Evolutionary conservation across 768 basidiomycete genomes (phyloP), one percentile per base, ranked within the genome.

Genomic region (Auricularia cornea): DNA sequence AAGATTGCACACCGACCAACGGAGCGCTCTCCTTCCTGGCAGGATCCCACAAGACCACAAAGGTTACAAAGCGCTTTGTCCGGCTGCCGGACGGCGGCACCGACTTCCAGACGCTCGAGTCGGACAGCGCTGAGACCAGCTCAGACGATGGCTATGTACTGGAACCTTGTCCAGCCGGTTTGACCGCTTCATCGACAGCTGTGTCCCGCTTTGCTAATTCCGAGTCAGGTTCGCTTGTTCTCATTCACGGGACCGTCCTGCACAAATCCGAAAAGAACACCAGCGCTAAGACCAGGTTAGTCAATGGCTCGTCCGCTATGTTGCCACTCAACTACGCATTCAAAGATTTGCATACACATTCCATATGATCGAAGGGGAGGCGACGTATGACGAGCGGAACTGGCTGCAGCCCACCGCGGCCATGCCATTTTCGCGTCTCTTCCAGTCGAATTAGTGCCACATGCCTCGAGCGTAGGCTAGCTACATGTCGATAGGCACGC

Each of bases 231-330:
- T 92, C 95, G 65, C 78, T 99, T 2, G 93, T 98, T 0, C 75
- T 98, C 18, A 98, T 99, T 35, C 95, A 99, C 68, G 97, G 97
- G 11, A 81, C 84, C 26, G 93, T 98, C 2, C 76, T 97, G 65
- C 97, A 99, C 77, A 94, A 93, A 72, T 93, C 91, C 0, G 91
- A 92, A 71, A 83, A 84, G 61, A 99, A 99, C 72, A 82, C 81
- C 1, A 92, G 90, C 61, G 77, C 83, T 26, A 80, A 86, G 65
- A 92, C 92, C 1, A 83, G 97, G 8, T 76, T 11, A 28, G 30
- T 8, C 26, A 6, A 29, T 16, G 10, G 28, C 11, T 57, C 12
- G 4, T 48, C 12, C 20, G 44, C 11, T 48, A n/a, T n/a, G n/a
- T n/a, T n/a, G n/a, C n/a, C n/a, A n/a, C n/a, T n/a, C n/a, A n/a